A percentile compares a stretch with the other conserved stretches of the same genome.
Evolutionary conservation across 2,329 filamentous ascomycete genomes (phyloP).

Genomic region (Claviceps pusilla): DNA sequence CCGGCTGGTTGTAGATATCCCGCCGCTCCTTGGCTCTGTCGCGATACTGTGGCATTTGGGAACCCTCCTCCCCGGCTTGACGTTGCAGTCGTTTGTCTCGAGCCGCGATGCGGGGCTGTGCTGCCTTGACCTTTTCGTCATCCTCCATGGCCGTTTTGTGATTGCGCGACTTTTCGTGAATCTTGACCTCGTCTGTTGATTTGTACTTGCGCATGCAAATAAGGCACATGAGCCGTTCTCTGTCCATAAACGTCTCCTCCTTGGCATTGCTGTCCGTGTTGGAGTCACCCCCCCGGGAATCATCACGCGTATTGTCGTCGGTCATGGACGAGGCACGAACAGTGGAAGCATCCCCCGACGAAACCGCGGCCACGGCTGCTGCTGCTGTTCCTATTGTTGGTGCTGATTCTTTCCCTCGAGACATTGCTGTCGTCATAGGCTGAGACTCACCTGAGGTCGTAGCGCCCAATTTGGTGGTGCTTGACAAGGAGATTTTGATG

Average conservation of each 20-base stretch:
- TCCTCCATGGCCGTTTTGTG: conserved; percentile 27
- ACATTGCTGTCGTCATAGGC: not conserved
- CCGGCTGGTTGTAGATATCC: conserved; percentile 45
- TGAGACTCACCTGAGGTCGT: not conserved
- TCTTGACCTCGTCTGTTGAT: conserved; percentile 25
- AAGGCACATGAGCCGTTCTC: conserved; percentile 30
- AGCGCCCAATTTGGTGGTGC: not conserved
- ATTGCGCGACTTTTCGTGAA: conserved; percentile 27
- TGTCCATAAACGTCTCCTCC: conserved; percentile 41
- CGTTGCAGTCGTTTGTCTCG: conserved; percentile 23
- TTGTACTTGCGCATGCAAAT: conserved; percentile 34
- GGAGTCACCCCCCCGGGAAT: not conserved
- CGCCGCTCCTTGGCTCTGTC: conserved; percentile 56
- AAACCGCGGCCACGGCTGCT: not conserved
- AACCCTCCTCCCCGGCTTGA: conserved; percentile 12
- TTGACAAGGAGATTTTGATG: conserved; percentile 20
- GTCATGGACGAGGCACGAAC: not conserved
- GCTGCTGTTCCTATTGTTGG: not conserved
- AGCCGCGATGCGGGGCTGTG: conserved; percentile 23
- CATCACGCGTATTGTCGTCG: not conserved
- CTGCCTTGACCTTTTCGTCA: conserved; percentile 33
- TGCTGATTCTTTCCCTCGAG: not conserved
- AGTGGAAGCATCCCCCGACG: not conserved
- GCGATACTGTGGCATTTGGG: conserved; percentile 31
- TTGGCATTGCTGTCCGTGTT: not conserved